Evolutionary conservation across 805 yeast species (phyloP), one percentile per base, ranked within the genome.

Genomic region (Hanseniaspora mollemarum): DNA sequence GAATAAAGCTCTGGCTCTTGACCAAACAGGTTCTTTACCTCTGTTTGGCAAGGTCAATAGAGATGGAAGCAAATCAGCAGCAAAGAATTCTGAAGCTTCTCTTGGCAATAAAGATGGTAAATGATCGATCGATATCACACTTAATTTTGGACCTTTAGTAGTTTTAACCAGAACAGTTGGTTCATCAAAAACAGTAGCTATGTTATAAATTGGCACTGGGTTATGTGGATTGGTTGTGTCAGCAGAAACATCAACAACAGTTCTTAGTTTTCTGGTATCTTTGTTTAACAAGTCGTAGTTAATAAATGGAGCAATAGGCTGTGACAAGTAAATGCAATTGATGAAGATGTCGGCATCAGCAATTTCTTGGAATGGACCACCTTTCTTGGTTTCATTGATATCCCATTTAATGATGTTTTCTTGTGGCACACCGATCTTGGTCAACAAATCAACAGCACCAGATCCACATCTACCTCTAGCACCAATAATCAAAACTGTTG

Each of bases 391-490:
- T 73, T 92, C 99, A 54, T 83, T 77, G 77, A 92, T 87, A 69
- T 92, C 99, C 99, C 99, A 92, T 72, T 85, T 83, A 60, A 75
- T 65, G 55, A 92, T 78, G 67, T 86, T 82, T 52, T 71, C 76
- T 40, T 85, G 92, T 49, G 97, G 95, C 53, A 92, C 70, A 54
- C 99, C 99, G 52, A 75, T 81, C 69, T 83, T 83, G 55, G 72
- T 75, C 68, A 86, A 77, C 52, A 88, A 73, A 57, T 84, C 94
- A 59, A 87, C 72, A 31, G 99, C 97, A 65, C 99, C 99, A 12
- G 94, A 80, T 51, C 99, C 99, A 71, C 97, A 92, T 73, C 99
- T 83, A 57, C 99, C 99, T 54, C 88, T 75, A 25, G 98, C 98
- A 64, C 99, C 99, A 64, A 92, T 92, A 53, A 92, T 81, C 57